Percentiles rank a stretch among this genome's conserved stretches.
Evolutionary conservation across 495 filamentous ascomycete species (phyloP).

Genomic region (Aspergillus biplanus): DNA sequence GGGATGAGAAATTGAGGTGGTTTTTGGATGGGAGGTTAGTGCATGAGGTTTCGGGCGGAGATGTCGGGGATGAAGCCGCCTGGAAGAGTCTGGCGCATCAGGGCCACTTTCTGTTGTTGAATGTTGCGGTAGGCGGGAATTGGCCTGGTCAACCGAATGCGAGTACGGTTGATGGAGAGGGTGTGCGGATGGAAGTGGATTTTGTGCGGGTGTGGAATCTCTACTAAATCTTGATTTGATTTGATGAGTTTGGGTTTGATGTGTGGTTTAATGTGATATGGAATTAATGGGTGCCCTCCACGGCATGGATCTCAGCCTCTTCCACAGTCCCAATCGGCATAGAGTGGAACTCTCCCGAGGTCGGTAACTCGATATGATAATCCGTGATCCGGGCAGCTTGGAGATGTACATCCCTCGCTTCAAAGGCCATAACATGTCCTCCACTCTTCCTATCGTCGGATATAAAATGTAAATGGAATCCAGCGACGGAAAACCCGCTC

Average conservation of each 20-base stretch:
- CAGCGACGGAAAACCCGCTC: conserved; percentile 53
- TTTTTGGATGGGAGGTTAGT: conserved; percentile 5
- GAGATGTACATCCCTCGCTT: conserved; percentile 41
- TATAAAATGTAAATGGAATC: conserved; percentile 58
- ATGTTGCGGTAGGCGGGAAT: conserved; percentile 18
- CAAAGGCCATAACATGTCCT: conserved; percentile 53
- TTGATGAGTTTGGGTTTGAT: background rate
- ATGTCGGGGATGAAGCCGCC: background rate
- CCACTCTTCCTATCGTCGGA: conserved; percentile 43
- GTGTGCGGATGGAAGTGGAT: conserved; percentile 14
- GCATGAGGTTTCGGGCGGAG: conserved; percentile 1
- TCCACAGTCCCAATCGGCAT: background rate
- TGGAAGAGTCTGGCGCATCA: conserved; percentile 9
- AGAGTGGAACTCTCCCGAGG: conserved; percentile 41
- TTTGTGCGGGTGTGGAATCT: conserved; percentile 20
- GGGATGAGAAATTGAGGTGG: conserved; percentile 11
- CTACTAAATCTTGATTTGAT: background rate
- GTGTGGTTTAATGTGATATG: background rate
- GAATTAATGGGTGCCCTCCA: background rate
- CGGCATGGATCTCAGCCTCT: background rate
- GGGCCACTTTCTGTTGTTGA: conserved; percentile 15
- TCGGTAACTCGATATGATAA: conserved; percentile 45
- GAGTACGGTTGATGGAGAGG: conserved; percentile 18
- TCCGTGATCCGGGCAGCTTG: conserved; percentile 33
- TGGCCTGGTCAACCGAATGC: conserved; percentile 20